These are phyloP conservation scores for Wallemia mellicola DNA, from an alignment of 1,284 basidiomycete genomes.

Conservation along the genomic window DNA sequence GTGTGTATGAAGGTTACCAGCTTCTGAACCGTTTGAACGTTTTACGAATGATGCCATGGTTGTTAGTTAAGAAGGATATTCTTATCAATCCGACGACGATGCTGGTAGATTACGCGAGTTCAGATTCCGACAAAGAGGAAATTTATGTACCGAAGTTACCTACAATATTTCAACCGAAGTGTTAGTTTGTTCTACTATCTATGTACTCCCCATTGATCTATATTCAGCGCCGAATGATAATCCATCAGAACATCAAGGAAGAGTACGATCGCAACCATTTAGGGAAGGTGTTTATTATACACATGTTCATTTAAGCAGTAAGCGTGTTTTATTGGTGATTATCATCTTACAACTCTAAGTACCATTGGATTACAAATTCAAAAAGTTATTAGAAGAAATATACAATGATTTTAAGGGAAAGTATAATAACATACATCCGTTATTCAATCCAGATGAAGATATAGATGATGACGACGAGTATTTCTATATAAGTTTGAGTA, in stretches of 20 bases:
- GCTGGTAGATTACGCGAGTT: too few species aligned
- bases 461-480: conserved; percentile 15
- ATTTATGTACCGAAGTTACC: conserved; percentile 22
- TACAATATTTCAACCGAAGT: conserved; percentile 10
- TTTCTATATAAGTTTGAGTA: conserved; percentile 43
- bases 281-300: conserved; percentile 48
- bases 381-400: conserved; percentile 22
- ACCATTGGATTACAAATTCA: conserved; percentile 17
- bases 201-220: conserved; percentile 1
- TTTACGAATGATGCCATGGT: conserved; percentile 8
- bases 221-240: conserved; percentile 23
- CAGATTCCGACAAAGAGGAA: conserved; percentile 10
- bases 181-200: conserved; percentile 3
- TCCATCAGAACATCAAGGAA: conserved; percentile 42
- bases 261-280: conserved; percentile 36
- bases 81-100: not conserved
- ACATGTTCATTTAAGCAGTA: conserved; percentile 36
- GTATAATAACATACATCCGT: conserved; percentile 23
- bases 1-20: conserved; percentile 7
- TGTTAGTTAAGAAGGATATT: conserved; percentile 1
- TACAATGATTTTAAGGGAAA: conserved; percentile 19
- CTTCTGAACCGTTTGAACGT: conserved; percentile 12
- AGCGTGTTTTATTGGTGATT: conserved; percentile 1
- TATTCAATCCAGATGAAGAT: conserved; percentile 13
- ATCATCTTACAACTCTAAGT: not conserved